Evolutionary conservation across 768 basidiomycete species (phyloP).

Genomic region (Boletales sp.): DNA sequence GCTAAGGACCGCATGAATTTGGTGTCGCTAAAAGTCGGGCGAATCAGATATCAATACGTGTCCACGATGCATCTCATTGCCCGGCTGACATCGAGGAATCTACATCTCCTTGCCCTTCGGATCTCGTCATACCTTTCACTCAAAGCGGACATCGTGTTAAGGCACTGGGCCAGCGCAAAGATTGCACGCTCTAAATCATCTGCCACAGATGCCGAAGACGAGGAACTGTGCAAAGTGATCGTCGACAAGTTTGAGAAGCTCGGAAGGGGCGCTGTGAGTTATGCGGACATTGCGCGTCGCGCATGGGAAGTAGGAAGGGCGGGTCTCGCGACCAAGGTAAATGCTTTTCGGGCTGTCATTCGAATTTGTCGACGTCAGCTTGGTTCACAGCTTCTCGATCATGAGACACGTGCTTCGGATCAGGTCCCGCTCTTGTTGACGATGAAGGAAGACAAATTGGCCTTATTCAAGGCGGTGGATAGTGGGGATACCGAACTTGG

Average conservation of each 20-base stretch:
- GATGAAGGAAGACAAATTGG: conserved; percentile 93
- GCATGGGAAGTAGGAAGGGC: conserved; percentile 89
- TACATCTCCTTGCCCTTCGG: conserved; percentile 89
- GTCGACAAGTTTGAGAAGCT: conserved; percentile 87
- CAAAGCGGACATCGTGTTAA: conserved; percentile 82
- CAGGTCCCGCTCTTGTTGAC: conserved; percentile 89
- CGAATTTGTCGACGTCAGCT: neutral
- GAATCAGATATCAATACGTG: conserved; percentile 68
- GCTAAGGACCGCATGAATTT: conserved; percentile 20
- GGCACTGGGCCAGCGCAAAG: conserved; percentile 95
- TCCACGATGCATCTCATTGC: conserved; percentile 79
- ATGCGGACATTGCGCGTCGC: conserved; percentile 89
- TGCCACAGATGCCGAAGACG: conserved; percentile 63
- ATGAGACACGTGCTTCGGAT: conserved; percentile 83
- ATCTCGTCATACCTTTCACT: conserved; percentile 82
- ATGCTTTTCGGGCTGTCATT: neutral
- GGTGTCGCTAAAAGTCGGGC: conserved; percentile 4
- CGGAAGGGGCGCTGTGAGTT: conserved; percentile 77
- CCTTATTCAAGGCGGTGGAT: conserved; percentile 84
- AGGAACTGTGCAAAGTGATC: conserved; percentile 74
- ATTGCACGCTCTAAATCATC: conserved; percentile 70
- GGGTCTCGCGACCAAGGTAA: conserved; percentile 80
- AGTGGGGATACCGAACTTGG: conserved; percentile 95
- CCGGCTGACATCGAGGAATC: conserved; percentile 79
- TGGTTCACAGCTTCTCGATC: conserved; percentile 70